phyloP scores from a whole-genome alignment of 768 basidiomycete genomes.

The Pisolithus orientalis region DNA sequence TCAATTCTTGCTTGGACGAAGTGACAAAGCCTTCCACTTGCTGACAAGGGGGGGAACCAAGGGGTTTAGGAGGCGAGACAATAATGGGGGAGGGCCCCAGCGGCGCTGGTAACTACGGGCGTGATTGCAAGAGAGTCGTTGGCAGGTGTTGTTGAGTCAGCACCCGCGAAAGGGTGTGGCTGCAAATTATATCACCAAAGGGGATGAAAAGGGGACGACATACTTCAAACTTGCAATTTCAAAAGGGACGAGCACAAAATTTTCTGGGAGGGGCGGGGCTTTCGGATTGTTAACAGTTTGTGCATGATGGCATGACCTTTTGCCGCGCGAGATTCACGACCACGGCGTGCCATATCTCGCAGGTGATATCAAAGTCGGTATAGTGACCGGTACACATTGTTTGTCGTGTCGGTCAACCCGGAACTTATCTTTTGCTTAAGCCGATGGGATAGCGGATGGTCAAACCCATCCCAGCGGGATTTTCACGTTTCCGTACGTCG shows the following conservation, averaged over 20 bases:
- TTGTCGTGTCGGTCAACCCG: slow-evolving; percentile 13
- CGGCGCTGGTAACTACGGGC: no score
- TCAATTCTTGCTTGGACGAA: neutral
- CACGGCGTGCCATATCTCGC: slow-evolving; percentile 4
- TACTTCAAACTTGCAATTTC: slow-evolving; percentile 13
- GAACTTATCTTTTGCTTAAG: slow-evolving; percentile 14
- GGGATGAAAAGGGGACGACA: neutral
- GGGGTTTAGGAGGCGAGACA: no score
- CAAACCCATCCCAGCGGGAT: slow-evolving; percentile 17
- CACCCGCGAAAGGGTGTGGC: slow-evolving; percentile 1
- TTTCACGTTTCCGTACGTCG: slow-evolving; percentile 23
- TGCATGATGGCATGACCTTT: slow-evolving; percentile 12
- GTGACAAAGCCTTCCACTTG: neutral
- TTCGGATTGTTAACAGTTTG: slow-evolving; percentile 7
- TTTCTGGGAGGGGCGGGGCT: slow-evolving; percentile 6
- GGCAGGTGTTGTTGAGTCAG: slow-evolving; percentile 1
- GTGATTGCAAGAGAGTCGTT: neutral
- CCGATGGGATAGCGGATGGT: slow-evolving; percentile 24
- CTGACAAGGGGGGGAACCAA: neutral
- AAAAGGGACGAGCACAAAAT: slow-evolving; percentile 12
- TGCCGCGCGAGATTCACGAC: slow-evolving; percentile 14
- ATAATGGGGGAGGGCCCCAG: no score
- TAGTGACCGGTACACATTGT: neutral
- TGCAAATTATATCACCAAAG: neutral
- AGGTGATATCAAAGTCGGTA: neutral